A percentile compares a stretch with the other conserved stretches of the same genome.
Evolutionary conservation across 768 basidiomycete genomes (phyloP).

Genomic region (Lactifluus hygrophoroides): DNA sequence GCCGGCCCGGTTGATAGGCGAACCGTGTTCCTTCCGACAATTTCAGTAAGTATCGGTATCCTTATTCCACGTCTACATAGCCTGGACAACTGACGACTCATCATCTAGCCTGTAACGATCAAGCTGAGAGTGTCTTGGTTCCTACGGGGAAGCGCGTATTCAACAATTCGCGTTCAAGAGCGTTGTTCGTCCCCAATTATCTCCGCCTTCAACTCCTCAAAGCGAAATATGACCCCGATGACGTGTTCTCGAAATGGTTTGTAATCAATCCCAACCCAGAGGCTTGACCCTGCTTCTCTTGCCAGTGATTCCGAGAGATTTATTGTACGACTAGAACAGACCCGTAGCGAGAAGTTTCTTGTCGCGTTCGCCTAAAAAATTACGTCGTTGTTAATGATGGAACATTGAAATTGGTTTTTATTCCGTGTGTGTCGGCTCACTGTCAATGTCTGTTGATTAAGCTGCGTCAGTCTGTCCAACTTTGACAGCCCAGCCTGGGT

Average conservation of each 20-base stretch:
- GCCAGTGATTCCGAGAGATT: background rate
- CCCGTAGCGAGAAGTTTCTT: too few relatives aligned
- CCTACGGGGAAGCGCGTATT: background rate
- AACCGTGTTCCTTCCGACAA: too few relatives aligned
- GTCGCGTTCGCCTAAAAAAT: too few relatives aligned
- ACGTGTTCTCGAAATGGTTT: constrained; percentile 31
- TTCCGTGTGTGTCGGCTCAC: too few relatives aligned
- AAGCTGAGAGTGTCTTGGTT: background rate
- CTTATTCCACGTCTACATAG: too few relatives aligned
- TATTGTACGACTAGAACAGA: background rate
- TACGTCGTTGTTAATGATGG: background rate
- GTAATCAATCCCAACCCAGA: constrained; percentile 23
- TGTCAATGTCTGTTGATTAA: too few relatives aligned
- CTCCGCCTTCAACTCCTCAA: constrained; percentile 31
- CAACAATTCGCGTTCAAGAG: constrained; percentile 17
- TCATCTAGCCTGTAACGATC: background rate
- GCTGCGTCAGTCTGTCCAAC: too few relatives aligned
- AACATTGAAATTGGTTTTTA: too few relatives aligned
- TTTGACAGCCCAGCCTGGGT: too few relatives aligned
- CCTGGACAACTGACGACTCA: background rate
- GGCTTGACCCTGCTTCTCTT: background rate
- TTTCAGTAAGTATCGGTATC: constrained; percentile 7
- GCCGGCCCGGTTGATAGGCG: too few relatives aligned
- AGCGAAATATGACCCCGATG: constrained; percentile 29
- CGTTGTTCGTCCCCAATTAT: constrained; percentile 33